phyloP scores from a whole-genome alignment of 1,139 yeast species.

The Candida sojae region DNA sequence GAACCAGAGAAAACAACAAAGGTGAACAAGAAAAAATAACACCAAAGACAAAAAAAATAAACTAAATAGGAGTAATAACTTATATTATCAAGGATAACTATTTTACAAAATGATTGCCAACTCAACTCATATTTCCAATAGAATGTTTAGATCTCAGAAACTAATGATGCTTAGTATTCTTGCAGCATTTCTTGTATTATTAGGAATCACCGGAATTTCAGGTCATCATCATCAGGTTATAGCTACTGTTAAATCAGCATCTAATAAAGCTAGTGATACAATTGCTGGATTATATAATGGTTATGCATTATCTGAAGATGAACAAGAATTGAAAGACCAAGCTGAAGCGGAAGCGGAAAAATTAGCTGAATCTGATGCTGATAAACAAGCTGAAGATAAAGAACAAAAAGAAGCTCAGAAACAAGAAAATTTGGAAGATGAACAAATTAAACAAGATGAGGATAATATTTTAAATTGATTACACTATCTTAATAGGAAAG shows the following conservation, averaged over 20 bases:
- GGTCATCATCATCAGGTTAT: conserved; percentile 22
- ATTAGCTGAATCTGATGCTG: conserved; percentile 8
- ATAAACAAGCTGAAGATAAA: not conserved
- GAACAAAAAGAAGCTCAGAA: conserved; percentile 10
- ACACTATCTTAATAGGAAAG: no score
- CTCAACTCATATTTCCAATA: conserved; percentile 30
- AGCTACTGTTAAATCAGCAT: conserved; percentile 15
- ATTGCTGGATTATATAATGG: conserved; percentile 13
- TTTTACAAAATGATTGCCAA: conserved; percentile 23
- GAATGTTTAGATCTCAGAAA: conserved; percentile 33
- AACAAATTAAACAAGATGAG: conserved; percentile 1
- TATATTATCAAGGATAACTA: no score
- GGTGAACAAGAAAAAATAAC: no score
- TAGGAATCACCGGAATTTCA: conserved; percentile 23
- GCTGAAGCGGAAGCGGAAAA: conserved; percentile 13
- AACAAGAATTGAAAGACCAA: conserved; percentile 14
- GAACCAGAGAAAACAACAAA: no score
- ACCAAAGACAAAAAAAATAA: no score
- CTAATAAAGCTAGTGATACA: conserved; percentile 18
- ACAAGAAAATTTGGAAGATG: conserved; percentile 6
- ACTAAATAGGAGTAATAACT: no score
- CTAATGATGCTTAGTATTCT: conserved; percentile 22
- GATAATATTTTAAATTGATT: no score
- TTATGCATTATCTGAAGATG: conserved; percentile 8
- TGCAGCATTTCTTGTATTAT: conserved; percentile 22